These are phyloP conservation scores for Filobasidium floriforme DNA, from an alignment of 768 basidiomycete genomes.

Conservation along the genomic window DNA sequence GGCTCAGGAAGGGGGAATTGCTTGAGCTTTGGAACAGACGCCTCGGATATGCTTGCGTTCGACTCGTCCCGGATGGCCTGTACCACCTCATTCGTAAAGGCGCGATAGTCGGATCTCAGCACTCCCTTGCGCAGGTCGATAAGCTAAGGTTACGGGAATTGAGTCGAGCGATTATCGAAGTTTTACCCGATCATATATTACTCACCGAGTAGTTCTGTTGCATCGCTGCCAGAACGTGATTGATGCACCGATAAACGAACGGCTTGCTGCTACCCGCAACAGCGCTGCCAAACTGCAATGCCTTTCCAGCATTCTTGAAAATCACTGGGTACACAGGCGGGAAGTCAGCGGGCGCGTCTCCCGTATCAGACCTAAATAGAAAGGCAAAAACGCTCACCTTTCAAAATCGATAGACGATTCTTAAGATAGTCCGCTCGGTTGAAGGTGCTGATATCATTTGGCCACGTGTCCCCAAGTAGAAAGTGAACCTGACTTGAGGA, in stretches of 20 bases:
- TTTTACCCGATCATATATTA: neutral
- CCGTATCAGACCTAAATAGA: neutral
- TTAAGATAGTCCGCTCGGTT: constrained; percentile 8
- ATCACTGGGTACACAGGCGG: constrained; percentile 45
- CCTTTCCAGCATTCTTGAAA: constrained; percentile 48
- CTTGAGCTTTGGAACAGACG: constrained; percentile 19
- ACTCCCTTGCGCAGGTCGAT: constrained; percentile 7
- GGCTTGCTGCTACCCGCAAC: constrained; percentile 32
- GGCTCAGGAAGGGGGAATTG: constrained; percentile 17
- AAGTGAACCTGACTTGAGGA: constrained; percentile 53
- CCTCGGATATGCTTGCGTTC: constrained; percentile 11
- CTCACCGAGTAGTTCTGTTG: constrained; percentile 50
- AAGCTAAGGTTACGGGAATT: neutral
- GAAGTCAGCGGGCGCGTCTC: neutral
- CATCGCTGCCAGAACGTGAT: constrained; percentile 53
- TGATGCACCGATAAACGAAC: constrained; percentile 43
- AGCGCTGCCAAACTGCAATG: constrained; percentile 35
- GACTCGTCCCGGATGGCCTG: constrained; percentile 2
- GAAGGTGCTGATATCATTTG: constrained; percentile 2
- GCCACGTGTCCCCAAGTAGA: constrained; percentile 29
- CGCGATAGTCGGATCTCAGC: constrained; percentile 14
- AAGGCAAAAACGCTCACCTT: constrained; percentile 40
- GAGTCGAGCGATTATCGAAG: neutral
- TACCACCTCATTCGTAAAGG: constrained; percentile 17
- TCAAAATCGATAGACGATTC: constrained; percentile 31